Percentiles rank a stretch among this genome's conserved stretches.
Evolutionary conservation across 176 grass and related monocot genomes (phyloP).

Genomic region (Musa itinerans): DNA sequence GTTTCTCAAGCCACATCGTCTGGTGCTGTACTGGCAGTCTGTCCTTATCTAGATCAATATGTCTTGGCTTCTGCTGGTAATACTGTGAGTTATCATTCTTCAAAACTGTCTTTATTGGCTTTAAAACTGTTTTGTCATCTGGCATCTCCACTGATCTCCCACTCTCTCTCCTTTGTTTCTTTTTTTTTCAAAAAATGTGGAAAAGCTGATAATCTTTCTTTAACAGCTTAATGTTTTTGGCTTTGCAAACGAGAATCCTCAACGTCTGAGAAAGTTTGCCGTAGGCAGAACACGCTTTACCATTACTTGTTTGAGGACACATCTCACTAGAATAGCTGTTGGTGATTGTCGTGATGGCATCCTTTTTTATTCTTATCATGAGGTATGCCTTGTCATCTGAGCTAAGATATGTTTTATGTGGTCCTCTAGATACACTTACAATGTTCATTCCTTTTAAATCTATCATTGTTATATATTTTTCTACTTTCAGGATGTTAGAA

Average conservation of each 20-base stretch:
- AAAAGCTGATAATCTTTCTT: background rate
- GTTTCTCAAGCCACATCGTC: slow-evolving; percentile 45
- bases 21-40: slow-evolving; percentile 87
- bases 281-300: slow-evolving; percentile 63
- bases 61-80: slow-evolving; percentile 92
- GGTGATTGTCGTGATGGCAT: slow-evolving; percentile 99
- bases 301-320: slow-evolving; percentile 81
- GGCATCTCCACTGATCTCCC: background rate
- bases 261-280: slow-evolving; percentile 60
- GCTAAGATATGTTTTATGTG: background rate
- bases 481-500: slow-evolving; percentile 49
- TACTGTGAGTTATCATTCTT: slow-evolving; percentile 46
- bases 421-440: background rate
- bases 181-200: slow-evolving; percentile 5
- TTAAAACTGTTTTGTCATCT: background rate
- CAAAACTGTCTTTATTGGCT: background rate
- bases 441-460: slow-evolving; percentile 19
- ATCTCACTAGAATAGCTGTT: slow-evolving; percentile 69
- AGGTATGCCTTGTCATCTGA: slow-evolving; percentile 35
- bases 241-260: slow-evolving; percentile 72
- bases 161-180: background rate
- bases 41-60: slow-evolving; percentile 75
- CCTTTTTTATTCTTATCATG: slow-evolving; percentile 90
- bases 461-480: slow-evolving; percentile 6
- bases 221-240: slow-evolving; percentile 73